Conservation (phyloP, 345 rosid genomes). For the Jatropha curcas region DNA sequence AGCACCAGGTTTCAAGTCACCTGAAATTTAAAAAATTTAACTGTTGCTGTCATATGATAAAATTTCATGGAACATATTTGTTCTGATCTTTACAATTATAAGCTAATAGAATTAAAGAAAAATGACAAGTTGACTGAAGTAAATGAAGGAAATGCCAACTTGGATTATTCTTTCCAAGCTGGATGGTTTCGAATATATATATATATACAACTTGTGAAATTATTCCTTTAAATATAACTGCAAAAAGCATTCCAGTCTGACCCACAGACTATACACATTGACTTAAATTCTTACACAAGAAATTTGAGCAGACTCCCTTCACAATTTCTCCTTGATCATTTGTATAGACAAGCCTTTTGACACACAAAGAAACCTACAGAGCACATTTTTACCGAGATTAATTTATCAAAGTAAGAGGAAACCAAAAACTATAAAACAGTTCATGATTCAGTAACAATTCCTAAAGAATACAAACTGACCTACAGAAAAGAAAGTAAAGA, state of each 20-base stretch:
- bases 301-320: slow-evolving; percentile 99
- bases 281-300: slow-evolving; percentile 64
- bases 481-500: neutral
- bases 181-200: too few species aligned
- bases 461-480: slow-evolving; percentile 13
- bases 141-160: too few species aligned
- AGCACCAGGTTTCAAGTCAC: slow-evolving; percentile 85
- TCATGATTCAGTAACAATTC: neutral
- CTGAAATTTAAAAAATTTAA: slow-evolving; percentile 35
- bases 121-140: neutral
- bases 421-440: too few species aligned
- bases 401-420: neutral
- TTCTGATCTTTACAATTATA: neutral
- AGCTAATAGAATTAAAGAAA: neutral
- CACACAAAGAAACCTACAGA: slow-evolving; percentile 84
- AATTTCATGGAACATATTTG: neutral
- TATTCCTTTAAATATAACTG: too few species aligned
- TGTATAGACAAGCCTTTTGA: slow-evolving; percentile 90
- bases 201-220: neutral
- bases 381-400: neutral
- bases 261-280: neutral
- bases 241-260: too few species aligned
- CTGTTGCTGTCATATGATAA: neutral
- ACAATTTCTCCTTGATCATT: slow-evolving; percentile 81
- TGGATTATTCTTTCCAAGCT: too few species aligned